A percentile compares a stretch with the other conserved stretches of the same genome.
Conservation (phyloP, 306 rosid species). For the Amphicarpaea edgeworthii region DNA sequence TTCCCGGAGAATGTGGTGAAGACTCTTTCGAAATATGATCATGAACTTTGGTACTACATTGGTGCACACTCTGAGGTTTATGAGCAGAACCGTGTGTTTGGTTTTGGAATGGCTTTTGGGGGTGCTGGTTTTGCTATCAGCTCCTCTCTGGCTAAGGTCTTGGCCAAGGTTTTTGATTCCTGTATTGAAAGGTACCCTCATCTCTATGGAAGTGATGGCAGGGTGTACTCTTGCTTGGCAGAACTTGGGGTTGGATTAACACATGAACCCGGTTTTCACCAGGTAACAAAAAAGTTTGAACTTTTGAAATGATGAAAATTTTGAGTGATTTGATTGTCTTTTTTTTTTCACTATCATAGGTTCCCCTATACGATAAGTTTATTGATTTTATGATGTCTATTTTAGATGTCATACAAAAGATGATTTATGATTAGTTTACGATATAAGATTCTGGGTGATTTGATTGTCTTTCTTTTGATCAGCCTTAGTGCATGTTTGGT, state of each 20-base stretch:
- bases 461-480: not conserved
- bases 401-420: too few species aligned
- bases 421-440: too few species aligned
- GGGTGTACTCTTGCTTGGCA: constrained; percentile 76
- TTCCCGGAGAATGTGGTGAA: constrained; percentile 81
- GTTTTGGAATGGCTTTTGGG: constrained; percentile 86
- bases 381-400: too few species aligned
- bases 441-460: too few species aligned
- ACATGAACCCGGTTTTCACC: constrained; percentile 90
- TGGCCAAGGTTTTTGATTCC: constrained; percentile 79
- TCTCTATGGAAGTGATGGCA: constrained; percentile 88
- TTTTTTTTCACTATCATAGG: too few species aligned
- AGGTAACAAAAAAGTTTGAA: constrained; percentile 55
- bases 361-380: too few species aligned
- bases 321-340: too few species aligned
- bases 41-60: constrained; percentile 82
- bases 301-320: not conserved
- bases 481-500: not conserved
- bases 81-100: constrained; percentile 66
- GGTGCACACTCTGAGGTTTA: constrained; percentile 81
- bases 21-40: constrained; percentile 87
- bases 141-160: constrained; percentile 62
- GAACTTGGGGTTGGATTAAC: constrained; percentile 92
- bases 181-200: constrained; percentile 85
- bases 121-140: constrained; percentile 96